Base-by-base conservation (phyloP, 2,329 filamentous ascomycete genomes). In the Hymenoscyphus occultus region DNA sequence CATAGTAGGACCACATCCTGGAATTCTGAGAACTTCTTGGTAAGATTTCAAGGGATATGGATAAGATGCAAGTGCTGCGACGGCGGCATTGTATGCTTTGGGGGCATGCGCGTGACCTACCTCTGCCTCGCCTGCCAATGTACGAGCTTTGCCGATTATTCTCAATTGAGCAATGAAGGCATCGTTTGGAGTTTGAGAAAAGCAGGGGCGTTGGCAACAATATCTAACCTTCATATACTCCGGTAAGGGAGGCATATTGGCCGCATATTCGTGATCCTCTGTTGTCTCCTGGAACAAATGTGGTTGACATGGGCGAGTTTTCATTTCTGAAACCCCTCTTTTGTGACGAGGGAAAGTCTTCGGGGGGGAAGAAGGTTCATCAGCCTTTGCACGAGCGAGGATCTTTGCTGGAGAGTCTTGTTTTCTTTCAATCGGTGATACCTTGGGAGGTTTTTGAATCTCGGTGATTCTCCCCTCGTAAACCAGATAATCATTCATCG, bases 81-180 rank as follows among this genome's bases (percentile, higher is more conserved):
- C 96, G 13, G 90, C 88, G 1, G 90, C 93, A 39, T 90, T 93
- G 75, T 98, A 98, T 0, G 94, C 93, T 59, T 92, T 86, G 0
- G 93, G 87, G 39, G 90, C 93, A 74, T 97, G 97, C 0, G 93
- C 93, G 62, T 93, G 85, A 0, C 95, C 88, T 1, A 92, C 92
- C 65, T 96, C 87, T 58, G 90, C 83, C 71, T 97, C 93, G 9
- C 87, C 86, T 0, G 84, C 87, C 1, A 97, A 80, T 16, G 86
- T 82, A 28, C 94, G 85, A 2, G 89, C 83, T 1, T 85, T 86
- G 57, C 90, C 86, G 69, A 98, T 92, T 65, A 89, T 88, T 70
- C 87, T 85, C 5, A 99, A 82, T 66, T 90, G 83, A 0, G 84
- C 78, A 54, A 97, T 86, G 75, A 99, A 98, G 0, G 77, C 77